These are phyloP conservation scores for Viridothelium virens DNA, from an alignment of 495 filamentous ascomycete species.

Conservation along the genomic window DNA sequence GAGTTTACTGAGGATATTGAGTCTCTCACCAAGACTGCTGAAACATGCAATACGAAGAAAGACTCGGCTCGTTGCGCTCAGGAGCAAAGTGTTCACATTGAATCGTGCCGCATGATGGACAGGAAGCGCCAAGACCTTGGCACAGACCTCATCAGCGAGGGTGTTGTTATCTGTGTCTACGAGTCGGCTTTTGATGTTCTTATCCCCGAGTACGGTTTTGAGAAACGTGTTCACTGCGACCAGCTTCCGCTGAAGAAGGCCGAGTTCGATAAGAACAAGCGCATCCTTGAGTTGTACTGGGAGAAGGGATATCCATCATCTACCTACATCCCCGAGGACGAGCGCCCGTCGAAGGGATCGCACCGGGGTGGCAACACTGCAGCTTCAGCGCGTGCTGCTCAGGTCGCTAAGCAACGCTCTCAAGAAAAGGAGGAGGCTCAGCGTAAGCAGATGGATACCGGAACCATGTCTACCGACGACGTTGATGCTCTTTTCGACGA, in stretches of 20 bases:
- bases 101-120: conserved; percentile 91
- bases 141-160: conserved; percentile 91
- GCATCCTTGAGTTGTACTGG: conserved; percentile 94
- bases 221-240: conserved; percentile 98
- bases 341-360: conserved; percentile 72
- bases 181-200: conserved; percentile 98
- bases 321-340: conserved; percentile 92
- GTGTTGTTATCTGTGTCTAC: conserved; percentile 94
- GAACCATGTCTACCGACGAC: conserved; percentile 81
- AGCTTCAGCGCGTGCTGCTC: conserved; percentile 67
- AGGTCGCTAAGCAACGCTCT: conserved; percentile 66
- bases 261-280: conserved; percentile 90
- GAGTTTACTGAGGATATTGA: conserved; percentile 90
- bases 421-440: conserved; percentile 80
- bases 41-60: conserved; percentile 97
- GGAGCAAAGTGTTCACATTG: conserved; percentile 98
- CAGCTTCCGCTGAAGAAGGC: conserved; percentile 97
- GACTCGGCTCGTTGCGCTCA: conserved; percentile 96
- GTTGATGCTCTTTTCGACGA: conserved; percentile 91
- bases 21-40: conserved; percentile 80
- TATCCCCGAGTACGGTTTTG: conserved; percentile 96
- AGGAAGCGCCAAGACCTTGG: conserved; percentile 74
- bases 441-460: conserved; percentile 85
- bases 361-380: conserved; percentile 64
- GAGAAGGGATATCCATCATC: conserved; percentile 98